Evolutionary conservation across 2,329 filamentous ascomycete species (phyloP).

Genomic region (Monilinia vaccinii-corymbosi): DNA sequence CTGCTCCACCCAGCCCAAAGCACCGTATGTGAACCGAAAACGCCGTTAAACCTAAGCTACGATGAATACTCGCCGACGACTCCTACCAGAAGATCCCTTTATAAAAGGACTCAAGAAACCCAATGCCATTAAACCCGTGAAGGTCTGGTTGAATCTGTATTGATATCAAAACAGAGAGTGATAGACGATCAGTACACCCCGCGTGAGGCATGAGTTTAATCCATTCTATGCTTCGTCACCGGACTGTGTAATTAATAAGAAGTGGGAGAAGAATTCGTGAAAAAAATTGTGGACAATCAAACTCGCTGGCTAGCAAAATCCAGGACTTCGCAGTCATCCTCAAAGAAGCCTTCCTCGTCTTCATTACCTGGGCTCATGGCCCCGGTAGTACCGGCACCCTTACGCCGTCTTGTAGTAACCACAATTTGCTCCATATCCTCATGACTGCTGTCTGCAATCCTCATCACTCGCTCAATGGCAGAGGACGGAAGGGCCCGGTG

Average conservation of each 20-base stretch:
- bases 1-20: neutral
- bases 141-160: neutral
- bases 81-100: neutral
- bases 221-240: neutral
- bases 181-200: neutral
- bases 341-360: slow-evolving; percentile 73
- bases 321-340: slow-evolving; percentile 85
- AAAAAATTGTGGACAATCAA: slow-evolving; percentile 26
- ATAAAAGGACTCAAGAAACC: neutral
- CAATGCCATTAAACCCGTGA: neutral
- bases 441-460: slow-evolving; percentile 38
- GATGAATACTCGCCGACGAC: neutral
- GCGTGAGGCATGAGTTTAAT: neutral
- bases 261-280: neutral
- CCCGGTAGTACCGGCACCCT: slow-evolving; percentile 39
- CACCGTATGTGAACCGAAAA: neutral
- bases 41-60: slow-evolving; percentile 1
- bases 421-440: slow-evolving; percentile 64
- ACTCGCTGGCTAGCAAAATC: slow-evolving; percentile 73
- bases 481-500: slow-evolving; percentile 52
- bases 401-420: slow-evolving; percentile 67
- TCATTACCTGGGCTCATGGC: slow-evolving; percentile 35
- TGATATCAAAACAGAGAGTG: neutral
- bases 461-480: slow-evolving; percentile 54
- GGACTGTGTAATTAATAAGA: neutral